Evolutionary conservation across 2,329 filamentous ascomycete genomes (phyloP).

Genomic region (Aspergillus tanneri): DNA sequence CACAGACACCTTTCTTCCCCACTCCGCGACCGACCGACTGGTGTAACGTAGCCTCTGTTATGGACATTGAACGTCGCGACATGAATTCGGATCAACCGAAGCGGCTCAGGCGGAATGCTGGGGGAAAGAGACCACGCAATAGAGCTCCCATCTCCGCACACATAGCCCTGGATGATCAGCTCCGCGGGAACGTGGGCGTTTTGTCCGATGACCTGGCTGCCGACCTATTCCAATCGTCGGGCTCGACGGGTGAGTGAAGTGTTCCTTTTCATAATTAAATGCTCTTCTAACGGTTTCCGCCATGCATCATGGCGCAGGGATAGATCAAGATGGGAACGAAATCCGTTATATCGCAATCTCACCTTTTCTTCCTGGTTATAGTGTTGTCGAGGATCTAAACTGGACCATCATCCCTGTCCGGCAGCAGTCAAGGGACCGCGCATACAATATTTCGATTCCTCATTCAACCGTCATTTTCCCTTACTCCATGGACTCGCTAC

Average conservation of each 20-base stretch:
- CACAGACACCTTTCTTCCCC: slow-evolving; percentile 13
- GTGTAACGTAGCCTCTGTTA: slow-evolving; percentile 21
- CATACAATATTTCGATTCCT: slow-evolving; percentile 61
- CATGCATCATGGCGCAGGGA: neutral
- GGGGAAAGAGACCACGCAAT: slow-evolving; percentile 50
- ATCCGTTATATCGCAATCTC: slow-evolving; percentile 48
- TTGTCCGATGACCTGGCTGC: slow-evolving; percentile 82
- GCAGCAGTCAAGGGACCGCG: slow-evolving; percentile 45
- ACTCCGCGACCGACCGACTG: slow-evolving; percentile 14
- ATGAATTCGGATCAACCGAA: slow-evolving; percentile 49
- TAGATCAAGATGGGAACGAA: slow-evolving; percentile 29
- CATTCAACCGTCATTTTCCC: slow-evolving; percentile 75
- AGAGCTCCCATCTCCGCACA: slow-evolving; percentile 76
- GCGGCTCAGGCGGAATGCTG: slow-evolving; percentile 50
- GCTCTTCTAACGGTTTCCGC: neutral
- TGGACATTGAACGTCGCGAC: slow-evolving; percentile 45
- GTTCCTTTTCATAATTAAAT: slow-evolving; percentile 1
- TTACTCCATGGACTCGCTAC: slow-evolving; percentile 70
- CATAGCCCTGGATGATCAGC: slow-evolving; percentile 78
- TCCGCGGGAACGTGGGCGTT: slow-evolving; percentile 81
- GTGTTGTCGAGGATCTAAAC: slow-evolving; percentile 57
- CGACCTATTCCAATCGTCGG: slow-evolving; percentile 68
- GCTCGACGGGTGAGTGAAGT: slow-evolving; percentile 49
- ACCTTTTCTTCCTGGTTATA: slow-evolving; percentile 44
- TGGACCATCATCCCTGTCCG: slow-evolving; percentile 86